Evolutionary conservation across 2,329 filamentous ascomycete species (phyloP), one percentile per base, ranked within the genome.

Genomic region (Phaeomoniella chlamydospora): DNA sequence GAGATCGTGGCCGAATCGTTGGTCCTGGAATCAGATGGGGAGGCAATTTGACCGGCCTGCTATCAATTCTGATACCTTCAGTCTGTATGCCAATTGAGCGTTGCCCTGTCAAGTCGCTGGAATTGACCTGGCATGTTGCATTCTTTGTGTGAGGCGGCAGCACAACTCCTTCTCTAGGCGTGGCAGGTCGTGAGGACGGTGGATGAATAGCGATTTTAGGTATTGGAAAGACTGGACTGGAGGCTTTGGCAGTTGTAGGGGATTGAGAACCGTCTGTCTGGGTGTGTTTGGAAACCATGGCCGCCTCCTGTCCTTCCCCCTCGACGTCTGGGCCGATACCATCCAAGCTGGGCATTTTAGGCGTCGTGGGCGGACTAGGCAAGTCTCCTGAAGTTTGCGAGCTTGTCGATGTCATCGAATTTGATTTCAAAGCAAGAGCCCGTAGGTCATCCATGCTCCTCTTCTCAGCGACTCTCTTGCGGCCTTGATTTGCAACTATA

Each of bases 171-270:
- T 79, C 74, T 33, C 71, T 72, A 2, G 85, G 85, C 2, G 85
- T 86, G 3, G 77, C 67, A n/a, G 88, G 86, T 33, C 81, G 74
- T 37, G 85, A 93, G 3, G 70, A 75, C 0, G 90, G 88, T 18
- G 90, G 90, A 46, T 93, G 82, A 35, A 98, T 84, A 38, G 84
- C 81, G 51, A 98, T 98, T 48, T 78, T 82, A 1, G 88, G 88
- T 41, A 94, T 80, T 3, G 67, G 74, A 57, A 44, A 63, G 59
- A 38, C 34, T 41, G 47, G 9, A 36, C 15, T 29, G 45, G 37
- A 9, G 39, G 31, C 13, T 35, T 39, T 19, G 41, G 40, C 19
- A 42, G 39, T 3, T 38, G 42, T 4, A 37, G 43, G 22, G 43
- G 33, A 14, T 30, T 40, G 18, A 34, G n/a, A 18, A 41, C 38